phyloP scores from a whole-genome alignment of 352 stramenopile genomes.

The Globisporangium carolinianum region DNA sequence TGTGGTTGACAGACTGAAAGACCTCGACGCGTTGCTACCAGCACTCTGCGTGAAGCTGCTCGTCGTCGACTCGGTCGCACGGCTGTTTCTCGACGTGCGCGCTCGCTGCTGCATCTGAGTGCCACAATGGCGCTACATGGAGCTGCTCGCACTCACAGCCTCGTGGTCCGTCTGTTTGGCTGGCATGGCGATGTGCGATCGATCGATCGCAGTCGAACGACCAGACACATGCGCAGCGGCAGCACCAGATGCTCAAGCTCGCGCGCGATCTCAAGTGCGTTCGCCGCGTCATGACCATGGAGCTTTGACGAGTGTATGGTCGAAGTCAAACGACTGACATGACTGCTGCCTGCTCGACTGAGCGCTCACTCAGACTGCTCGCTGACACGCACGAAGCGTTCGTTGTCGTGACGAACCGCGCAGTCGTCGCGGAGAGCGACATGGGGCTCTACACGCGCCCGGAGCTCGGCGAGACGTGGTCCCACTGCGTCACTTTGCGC shows the following conservation, averaged over 20 bases:
- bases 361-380: slow-evolving; percentile 28
- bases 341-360: too few species aligned
- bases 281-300: background rate
- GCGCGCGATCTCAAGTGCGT: slow-evolving; percentile 48
- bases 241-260: slow-evolving; percentile 42
- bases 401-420: slow-evolving; percentile 59
- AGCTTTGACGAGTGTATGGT: background rate
- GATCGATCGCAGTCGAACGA: slow-evolving; percentile 20
- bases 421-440: slow-evolving; percentile 29
- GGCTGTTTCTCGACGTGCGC: slow-evolving; percentile 50
- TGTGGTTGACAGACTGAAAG: slow-evolving; percentile 35
- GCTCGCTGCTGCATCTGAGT: background rate
- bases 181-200: too few species aligned
- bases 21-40: slow-evolving; percentile 40
- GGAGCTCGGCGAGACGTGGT: slow-evolving; percentile 57
- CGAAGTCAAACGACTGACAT: background rate
- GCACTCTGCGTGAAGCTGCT: slow-evolving; percentile 47
- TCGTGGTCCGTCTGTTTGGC: too few species aligned
- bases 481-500: slow-evolving; percentile 59
- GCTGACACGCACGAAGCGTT: slow-evolving; percentile 62
- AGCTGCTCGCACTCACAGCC: too few species aligned
- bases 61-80: slow-evolving; percentile 66
- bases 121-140: background rate
- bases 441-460: slow-evolving; percentile 56
- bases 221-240: slow-evolving; percentile 28